Conservation (phyloP, 2,329 filamentous ascomycete genomes). For the Monilinia aucupariae region DNA sequence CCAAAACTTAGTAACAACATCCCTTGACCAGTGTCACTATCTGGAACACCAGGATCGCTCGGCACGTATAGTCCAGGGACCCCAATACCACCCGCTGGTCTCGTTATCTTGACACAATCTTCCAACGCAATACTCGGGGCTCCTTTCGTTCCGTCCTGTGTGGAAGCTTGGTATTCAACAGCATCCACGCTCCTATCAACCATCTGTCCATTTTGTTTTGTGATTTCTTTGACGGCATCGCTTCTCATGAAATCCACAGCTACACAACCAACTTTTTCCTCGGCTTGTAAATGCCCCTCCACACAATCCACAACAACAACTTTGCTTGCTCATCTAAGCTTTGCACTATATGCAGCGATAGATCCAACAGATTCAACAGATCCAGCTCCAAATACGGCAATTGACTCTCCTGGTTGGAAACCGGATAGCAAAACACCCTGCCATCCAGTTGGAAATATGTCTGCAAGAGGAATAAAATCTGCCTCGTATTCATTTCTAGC, state of each 20-base stretch:
- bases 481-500: slow-evolving; percentile 60
- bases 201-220: slow-evolving; percentile 52
- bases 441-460: slow-evolving; percentile 50
- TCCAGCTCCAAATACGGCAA: slow-evolving; percentile 61
- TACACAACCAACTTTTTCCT: slow-evolving; percentile 56
- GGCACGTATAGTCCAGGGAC: slow-evolving; percentile 35
- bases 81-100: slow-evolving; percentile 32
- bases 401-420: slow-evolving; percentile 55
- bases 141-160: slow-evolving; percentile 50
- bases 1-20: slow-evolving; percentile 60
- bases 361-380: slow-evolving; percentile 62
- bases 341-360: slow-evolving; percentile 60
- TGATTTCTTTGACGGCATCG: slow-evolving; percentile 56
- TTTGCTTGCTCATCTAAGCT: slow-evolving; percentile 53
- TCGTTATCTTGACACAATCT: slow-evolving; percentile 32
- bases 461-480: slow-evolving; percentile 51
- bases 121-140: slow-evolving; percentile 48
- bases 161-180: slow-evolving; percentile 60
- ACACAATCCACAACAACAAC: slow-evolving; percentile 61
- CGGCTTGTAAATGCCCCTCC: slow-evolving; percentile 51
- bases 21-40: slow-evolving; percentile 55
- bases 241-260: slow-evolving; percentile 56
- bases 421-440: slow-evolving; percentile 52
- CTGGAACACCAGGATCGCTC: slow-evolving; percentile 56
- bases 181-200: slow-evolving; percentile 61